Conservation (phyloP, 129 eudicot species). For the Flaveria trinervia region DNA sequence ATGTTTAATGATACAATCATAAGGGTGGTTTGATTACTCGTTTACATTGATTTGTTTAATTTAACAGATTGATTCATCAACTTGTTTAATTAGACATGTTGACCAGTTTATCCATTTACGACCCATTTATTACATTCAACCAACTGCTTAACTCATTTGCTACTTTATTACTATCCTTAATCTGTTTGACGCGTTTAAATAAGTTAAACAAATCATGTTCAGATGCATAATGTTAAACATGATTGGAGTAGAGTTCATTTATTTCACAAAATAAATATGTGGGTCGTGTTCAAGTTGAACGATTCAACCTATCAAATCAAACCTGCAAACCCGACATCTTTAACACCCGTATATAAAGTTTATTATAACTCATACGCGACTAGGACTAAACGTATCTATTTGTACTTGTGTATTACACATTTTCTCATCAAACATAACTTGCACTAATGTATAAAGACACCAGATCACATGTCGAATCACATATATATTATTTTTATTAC, state of each 20-base stretch:
- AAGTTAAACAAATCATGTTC: neutral
- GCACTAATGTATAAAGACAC: neutral
- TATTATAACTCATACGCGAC: neutral
- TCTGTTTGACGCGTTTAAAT: neutral
- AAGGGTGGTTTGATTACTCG: no score
- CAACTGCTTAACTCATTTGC: neutral
- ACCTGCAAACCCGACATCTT: neutral
- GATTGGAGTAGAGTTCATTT: neutral
- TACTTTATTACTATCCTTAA: neutral
- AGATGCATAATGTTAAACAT: neutral
- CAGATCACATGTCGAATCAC: no score
- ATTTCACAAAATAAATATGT: neutral
- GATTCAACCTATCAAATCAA: neutral
- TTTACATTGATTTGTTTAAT: no score
- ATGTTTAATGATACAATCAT: no score
- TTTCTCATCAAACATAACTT: neutral
- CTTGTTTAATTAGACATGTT: no score
- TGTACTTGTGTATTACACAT: neutral
- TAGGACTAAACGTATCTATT: neutral
- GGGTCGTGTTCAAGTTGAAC: neutral
- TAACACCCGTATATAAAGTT: neutral
- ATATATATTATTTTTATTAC: neutral
- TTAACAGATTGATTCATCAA: no score
- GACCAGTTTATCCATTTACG: neutral
- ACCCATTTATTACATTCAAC: neutral